Percentiles rank a stretch among this genome's conserved stretches.
Conservation (phyloP, 306 rosid species). For the Argentina anserina region DNA sequence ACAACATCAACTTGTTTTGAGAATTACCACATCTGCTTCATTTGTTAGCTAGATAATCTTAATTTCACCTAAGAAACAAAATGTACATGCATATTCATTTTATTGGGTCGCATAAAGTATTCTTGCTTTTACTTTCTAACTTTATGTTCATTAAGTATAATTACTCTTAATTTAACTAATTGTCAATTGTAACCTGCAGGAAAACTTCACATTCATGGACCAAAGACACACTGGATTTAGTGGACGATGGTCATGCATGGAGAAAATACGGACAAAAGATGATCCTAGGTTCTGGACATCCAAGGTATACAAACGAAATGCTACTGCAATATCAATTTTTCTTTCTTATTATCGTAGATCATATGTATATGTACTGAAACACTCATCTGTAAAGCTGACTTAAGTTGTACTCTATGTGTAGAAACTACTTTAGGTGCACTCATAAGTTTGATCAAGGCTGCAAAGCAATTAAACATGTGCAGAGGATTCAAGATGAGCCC, state of each 20-base stretch:
- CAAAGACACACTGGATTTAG: constrained; percentile 30
- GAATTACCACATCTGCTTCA: background rate
- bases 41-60: background rate
- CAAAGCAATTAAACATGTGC: constrained; percentile 71
- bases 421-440: constrained; percentile 75
- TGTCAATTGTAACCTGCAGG: constrained; percentile 25
- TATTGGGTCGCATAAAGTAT: background rate
- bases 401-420: constrained; percentile 8
- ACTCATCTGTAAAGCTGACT: no score
- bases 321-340: background rate
- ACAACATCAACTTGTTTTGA: no score
- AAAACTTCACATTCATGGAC: constrained; percentile 37
- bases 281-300: constrained; percentile 34
- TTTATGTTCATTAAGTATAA: background rate
- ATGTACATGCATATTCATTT: background rate
- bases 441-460: constrained; percentile 67
- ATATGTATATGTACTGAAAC: background rate
- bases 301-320: constrained; percentile 35
- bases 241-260: constrained; percentile 65
- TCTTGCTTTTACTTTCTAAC: background rate
- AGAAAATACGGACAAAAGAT: constrained; percentile 75
- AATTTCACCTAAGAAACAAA: background rate
- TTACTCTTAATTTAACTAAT: background rate
- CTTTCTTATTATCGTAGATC: background rate
- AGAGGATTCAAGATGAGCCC: constrained; percentile 53